Evolutionary conservation across 768 basidiomycete genomes (phyloP).

Genomic region (Hygrophoropsis aurantiaca): DNA sequence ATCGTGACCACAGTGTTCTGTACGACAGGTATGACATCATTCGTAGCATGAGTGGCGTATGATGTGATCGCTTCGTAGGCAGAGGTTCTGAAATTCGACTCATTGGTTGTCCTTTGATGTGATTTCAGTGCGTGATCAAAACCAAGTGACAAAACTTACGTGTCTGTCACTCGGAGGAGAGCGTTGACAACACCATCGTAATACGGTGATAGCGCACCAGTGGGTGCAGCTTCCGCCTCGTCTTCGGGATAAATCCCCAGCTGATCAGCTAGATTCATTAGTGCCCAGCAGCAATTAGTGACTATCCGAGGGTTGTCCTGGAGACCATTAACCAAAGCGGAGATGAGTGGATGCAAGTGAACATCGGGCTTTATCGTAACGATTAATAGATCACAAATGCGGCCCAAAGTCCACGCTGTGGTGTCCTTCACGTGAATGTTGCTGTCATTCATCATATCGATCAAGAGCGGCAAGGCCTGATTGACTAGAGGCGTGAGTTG

Average conservation of each 20-base stretch:
- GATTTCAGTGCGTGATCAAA: conserved; percentile 9
- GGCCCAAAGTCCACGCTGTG: conserved; percentile 95
- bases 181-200: conserved; percentile 86
- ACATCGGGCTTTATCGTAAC: conserved; percentile 85
- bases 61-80: conserved; percentile 95
- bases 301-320: conserved; percentile 82
- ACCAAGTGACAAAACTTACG: conserved; percentile 43
- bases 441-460: conserved; percentile 91
- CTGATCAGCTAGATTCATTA: conserved; percentile 95
- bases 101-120: conserved; percentile 66
- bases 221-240: conserved; percentile 49
- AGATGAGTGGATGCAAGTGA: conserved; percentile 80
- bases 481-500: conserved; percentile 89
- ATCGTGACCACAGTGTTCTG: conserved; percentile 80
- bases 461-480: conserved; percentile 90
- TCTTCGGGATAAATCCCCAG: conserved; percentile 68
- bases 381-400: conserved; percentile 90
- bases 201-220: conserved; percentile 79
- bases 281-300: conserved; percentile 92
- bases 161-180: conserved; percentile 84
- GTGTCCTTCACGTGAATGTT: conserved; percentile 92
- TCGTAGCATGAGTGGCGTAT: conserved; percentile 76
- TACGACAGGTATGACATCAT: conserved; percentile 78
- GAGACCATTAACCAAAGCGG: conserved; percentile 80
- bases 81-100: conserved; percentile 89